Percentiles rank a stretch among this genome's conserved stretches.
Evolutionary conservation across 768 basidiomycete genomes (phyloP).

Genomic region (Xerocomellus amylosporus): DNA sequence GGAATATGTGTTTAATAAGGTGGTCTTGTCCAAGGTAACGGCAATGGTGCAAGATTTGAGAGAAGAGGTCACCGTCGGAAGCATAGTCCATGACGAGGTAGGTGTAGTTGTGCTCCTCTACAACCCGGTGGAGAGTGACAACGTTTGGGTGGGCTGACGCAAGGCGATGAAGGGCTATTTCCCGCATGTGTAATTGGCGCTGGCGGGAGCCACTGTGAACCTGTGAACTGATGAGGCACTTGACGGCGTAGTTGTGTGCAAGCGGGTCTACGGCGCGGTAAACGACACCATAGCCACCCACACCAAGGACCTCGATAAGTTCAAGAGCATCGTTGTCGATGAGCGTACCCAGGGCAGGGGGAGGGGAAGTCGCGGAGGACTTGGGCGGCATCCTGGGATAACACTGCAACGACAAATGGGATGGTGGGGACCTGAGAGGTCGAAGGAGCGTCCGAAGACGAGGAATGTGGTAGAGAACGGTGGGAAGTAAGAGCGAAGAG

Average conservation of each 20-base stretch:
- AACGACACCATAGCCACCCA: conserved; percentile 94
- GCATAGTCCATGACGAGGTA: conserved; percentile 96
- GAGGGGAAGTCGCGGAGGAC: conserved; percentile 37
- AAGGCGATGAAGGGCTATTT: conserved; percentile 78
- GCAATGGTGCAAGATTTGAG: conserved; percentile 74
- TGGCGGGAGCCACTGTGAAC: conserved; percentile 48
- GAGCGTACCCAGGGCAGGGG: conserved; percentile 62
- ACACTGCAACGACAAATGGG: conserved; percentile 16
- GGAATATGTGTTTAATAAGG: conserved; percentile 86
- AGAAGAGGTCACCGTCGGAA: conserved; percentile 86
- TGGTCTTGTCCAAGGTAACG: conserved; percentile 81
- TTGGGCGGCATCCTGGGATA: conserved; percentile 31
- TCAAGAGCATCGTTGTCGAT: conserved; percentile 83
- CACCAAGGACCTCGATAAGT: conserved; percentile 83
- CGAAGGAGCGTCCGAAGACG: conserved; percentile 25
- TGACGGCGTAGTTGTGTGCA: conserved; percentile 76
- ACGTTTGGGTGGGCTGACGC: conserved; percentile 76
- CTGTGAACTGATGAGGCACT: conserved; percentile 71
- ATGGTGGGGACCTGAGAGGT: conserved; percentile 23
- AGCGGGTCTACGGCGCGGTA: conserved; percentile 76
- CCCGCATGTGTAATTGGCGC: conserved; percentile 79
- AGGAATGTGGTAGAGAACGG: conserved; percentile 18
- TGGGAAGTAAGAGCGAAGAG: conserved; percentile 29
- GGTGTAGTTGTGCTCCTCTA: conserved; percentile 78
- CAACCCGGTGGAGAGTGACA: conserved; percentile 84